Evolutionary conservation across 1,284 basidiomycete species (phyloP).

Genomic region (Mycosarcoma maydis): DNA sequence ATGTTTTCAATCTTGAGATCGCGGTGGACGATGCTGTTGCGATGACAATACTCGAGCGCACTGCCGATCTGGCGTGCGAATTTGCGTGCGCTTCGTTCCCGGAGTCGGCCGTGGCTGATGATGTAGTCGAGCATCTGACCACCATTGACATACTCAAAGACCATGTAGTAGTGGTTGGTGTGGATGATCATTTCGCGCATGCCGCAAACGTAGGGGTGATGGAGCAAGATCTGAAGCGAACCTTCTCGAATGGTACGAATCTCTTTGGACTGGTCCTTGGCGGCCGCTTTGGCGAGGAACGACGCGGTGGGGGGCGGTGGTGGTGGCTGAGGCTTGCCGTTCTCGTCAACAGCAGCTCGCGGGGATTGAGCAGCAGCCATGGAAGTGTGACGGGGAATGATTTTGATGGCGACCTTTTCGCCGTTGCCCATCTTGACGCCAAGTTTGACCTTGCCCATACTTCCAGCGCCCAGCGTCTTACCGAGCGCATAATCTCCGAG

Average conservation of each 20-base stretch:
- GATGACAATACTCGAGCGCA: conserved; percentile 95
- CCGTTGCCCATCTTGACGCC: conserved; percentile 87
- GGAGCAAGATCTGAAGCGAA: conserved; percentile 87
- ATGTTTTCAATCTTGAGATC: conserved; percentile 99
- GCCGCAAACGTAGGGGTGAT: conserved; percentile 98
- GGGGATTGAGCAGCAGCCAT: conserved; percentile 68
- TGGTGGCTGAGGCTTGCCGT: conserved; percentile 66
- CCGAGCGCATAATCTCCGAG: conserved; percentile 94
- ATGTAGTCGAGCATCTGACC: conserved; percentile 99
- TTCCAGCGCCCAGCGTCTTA: conserved; percentile 96
- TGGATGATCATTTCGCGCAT: conserved; percentile 87
- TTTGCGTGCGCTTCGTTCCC: conserved; percentile 93
- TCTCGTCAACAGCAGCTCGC: conserved; percentile 63
- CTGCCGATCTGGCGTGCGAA: conserved; percentile 96
- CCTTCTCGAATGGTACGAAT: conserved; percentile 95
- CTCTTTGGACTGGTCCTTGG: conserved; percentile 93
- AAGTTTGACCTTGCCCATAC: conserved; percentile 99
- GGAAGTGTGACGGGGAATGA: conserved; percentile 84
- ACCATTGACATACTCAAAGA: conserved; percentile 97
- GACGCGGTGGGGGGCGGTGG: conserved; percentile 46
- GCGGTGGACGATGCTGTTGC: conserved; percentile 95
- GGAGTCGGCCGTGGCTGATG: conserved; percentile 94
- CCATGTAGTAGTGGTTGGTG: conserved; percentile 91
- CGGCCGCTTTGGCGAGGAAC: conserved; percentile 60
- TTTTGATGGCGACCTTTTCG: conserved; percentile 98